Conservation (phyloP, 352 stramenopile genomes). For the Pythium dissimile region DNA sequence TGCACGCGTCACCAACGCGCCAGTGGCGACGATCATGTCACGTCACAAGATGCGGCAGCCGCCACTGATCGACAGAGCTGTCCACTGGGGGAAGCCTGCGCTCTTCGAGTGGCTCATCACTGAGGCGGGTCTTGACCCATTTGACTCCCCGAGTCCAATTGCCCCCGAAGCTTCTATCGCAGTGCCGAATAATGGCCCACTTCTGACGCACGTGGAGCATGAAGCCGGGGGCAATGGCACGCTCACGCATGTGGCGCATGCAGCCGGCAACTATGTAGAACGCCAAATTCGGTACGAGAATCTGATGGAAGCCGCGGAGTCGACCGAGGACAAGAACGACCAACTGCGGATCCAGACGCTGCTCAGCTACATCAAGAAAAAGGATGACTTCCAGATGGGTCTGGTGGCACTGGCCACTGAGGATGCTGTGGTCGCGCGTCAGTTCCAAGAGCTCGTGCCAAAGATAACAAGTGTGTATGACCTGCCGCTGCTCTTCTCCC, state of each 20-base stretch:
- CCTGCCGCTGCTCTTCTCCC: conserved; percentile 3
- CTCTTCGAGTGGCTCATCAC: conserved; percentile 11
- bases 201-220: no score
- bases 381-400: conserved; percentile 1
- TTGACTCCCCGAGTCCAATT: neutral
- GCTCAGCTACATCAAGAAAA: conserved; percentile 10
- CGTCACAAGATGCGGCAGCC: neutral
- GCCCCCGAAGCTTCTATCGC: no score
- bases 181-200: no score
- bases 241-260: no score
- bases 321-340: neutral
- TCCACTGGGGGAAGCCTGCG: neutral
- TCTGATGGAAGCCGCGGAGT: neutral
- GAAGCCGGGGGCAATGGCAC: no score
- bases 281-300: neutral
- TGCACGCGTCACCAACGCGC: neutral
- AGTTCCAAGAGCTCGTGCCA: conserved; percentile 5
- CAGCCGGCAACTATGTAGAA: neutral
- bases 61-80: neutral
- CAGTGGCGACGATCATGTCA: neutral
- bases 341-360: conserved; percentile 1
- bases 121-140: conserved; percentile 1
- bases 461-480: conserved; percentile 16
- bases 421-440: neutral
- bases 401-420: neutral